Percentiles rank a stretch among this genome's conserved stretches.
Evolutionary conservation across 257 asterid species (phyloP).

Genomic region (Pogostemon cablin): DNA sequence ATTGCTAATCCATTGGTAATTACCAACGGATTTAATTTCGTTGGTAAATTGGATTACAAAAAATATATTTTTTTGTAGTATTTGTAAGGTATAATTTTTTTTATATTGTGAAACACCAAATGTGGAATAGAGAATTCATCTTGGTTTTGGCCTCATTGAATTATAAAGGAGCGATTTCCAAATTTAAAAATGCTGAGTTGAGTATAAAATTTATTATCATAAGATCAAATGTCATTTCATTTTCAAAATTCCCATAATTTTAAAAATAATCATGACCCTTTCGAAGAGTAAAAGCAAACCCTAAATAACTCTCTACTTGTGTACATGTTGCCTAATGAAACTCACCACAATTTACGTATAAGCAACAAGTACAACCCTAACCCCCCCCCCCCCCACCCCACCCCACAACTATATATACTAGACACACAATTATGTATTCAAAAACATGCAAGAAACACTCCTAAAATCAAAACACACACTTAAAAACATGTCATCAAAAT

Average conservation of each 20-base stretch:
- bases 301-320: constrained; percentile 22
- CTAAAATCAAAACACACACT: background rate
- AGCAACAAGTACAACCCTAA: constrained; percentile 35
- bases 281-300: constrained; percentile 21
- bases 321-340: constrained; percentile 26
- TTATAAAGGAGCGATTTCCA: background rate
- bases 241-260: background rate
- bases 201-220: background rate
- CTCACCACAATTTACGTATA: constrained; percentile 36
- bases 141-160: background rate
- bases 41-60: no score
- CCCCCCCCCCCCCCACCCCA: background rate
- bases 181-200: background rate
- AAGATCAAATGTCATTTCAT: background rate
- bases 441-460: background rate
- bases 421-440: background rate
- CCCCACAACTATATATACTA: constrained; percentile 14
- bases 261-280: constrained; percentile 9
- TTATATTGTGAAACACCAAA: no score
- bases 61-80: no score
- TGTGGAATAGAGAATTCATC: no score
- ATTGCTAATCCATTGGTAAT: no score
- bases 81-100: no score
- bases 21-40: no score
- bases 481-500: constrained; percentile 39